phyloP scores from a whole-genome alignment of 2,329 filamentous ascomycete genomes.

The Diaporthe australafricana region DNA sequence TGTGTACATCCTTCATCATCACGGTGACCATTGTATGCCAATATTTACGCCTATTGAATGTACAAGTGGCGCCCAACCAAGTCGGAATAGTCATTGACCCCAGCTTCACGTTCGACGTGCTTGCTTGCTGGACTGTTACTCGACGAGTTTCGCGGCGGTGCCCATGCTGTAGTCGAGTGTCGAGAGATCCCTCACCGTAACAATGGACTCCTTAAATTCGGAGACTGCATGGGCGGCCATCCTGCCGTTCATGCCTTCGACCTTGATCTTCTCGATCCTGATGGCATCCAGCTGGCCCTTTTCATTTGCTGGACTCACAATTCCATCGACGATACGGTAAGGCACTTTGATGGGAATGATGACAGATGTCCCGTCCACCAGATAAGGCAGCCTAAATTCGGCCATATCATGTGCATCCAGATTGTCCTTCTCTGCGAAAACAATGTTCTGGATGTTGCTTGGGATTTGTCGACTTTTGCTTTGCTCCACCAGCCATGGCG shows the following conservation, averaged over 20 bases:
- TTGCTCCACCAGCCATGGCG: background rate
- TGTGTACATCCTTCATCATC: background rate
- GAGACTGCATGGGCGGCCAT: constrained; percentile 44
- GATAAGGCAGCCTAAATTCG: constrained; percentile 31
- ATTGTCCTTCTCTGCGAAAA: constrained; percentile 30
- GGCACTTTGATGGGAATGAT: constrained; percentile 38
- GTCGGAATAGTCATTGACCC: background rate
- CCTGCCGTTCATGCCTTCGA: constrained; percentile 49
- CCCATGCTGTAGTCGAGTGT: constrained; percentile 38
- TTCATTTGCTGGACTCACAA: background rate
- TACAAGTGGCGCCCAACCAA: background rate
- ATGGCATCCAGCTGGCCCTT: constrained; percentile 33
- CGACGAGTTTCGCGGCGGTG: constrained; percentile 26
- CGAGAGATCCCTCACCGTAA: constrained; percentile 29
- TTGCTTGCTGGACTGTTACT: background rate
- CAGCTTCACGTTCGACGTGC: too few species aligned
- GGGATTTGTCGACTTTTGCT: background rate
- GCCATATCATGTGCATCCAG: background rate
- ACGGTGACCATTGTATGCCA: background rate
- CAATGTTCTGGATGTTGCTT: constrained; percentile 30
- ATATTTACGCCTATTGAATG: background rate
- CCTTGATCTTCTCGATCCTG: constrained; percentile 47
- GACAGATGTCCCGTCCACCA: constrained; percentile 33
- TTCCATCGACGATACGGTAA: constrained; percentile 28
- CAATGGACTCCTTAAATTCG: constrained; percentile 36